Evolutionary conservation across 345 rosid species (phyloP).

Genomic region (Gossypium bickii): DNA sequence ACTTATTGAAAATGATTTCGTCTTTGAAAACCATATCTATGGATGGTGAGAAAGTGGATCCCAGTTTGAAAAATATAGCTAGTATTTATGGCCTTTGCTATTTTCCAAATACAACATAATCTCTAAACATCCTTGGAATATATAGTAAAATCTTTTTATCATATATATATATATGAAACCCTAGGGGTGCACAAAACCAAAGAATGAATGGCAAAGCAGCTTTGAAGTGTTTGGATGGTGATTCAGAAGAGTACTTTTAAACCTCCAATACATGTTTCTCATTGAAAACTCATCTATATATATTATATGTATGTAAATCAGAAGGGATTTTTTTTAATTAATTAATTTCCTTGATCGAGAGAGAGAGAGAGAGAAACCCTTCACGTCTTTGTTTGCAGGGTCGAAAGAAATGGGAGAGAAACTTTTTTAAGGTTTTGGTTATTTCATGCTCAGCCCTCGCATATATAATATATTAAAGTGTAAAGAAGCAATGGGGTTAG

Average conservation of each 20-base stretch:
- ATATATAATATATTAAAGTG: too few species aligned
- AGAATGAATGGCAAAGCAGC: background rate
- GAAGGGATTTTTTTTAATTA: too few species aligned
- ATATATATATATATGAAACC: background rate
- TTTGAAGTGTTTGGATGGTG: background rate
- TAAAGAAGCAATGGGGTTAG: too few species aligned
- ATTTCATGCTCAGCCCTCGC: background rate
- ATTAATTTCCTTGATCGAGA: background rate
- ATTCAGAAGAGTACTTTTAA: too few species aligned
- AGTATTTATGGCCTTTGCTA: background rate
- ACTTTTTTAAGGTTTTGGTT: background rate
- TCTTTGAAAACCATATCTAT: background rate
- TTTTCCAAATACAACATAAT: too few species aligned
- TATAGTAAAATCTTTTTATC: too few species aligned
- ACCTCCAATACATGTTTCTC: too few species aligned
- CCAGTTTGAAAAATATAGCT: constrained; percentile 14
- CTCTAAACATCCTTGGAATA: too few species aligned
- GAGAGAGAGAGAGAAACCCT: background rate
- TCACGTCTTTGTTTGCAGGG: background rate
- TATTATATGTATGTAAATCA: too few species aligned
- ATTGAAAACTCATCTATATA: too few species aligned
- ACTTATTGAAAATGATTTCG: constrained; percentile 17
- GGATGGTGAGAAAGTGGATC: constrained; percentile 5
- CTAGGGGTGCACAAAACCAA: background rate
- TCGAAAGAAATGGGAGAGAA: background rate